Conservation (phyloP, 768 basidiomycete genomes). For the Leccinum variicolor region DNA sequence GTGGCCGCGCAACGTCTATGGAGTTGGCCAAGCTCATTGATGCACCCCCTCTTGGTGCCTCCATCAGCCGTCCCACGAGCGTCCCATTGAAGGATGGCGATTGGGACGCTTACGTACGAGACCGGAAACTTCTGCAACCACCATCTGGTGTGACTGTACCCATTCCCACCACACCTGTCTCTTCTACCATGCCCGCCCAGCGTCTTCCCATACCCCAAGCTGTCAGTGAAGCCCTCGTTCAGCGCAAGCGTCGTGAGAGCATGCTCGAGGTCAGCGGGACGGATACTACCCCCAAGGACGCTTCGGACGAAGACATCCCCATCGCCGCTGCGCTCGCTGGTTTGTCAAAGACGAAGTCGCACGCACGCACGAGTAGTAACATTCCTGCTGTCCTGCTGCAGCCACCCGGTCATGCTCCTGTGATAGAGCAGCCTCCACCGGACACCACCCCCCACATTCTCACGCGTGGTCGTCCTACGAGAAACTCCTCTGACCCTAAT, state of each 20-base stretch:
- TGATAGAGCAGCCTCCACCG: constrained; percentile 20
- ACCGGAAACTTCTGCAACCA: constrained; percentile 81
- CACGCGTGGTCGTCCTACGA: constrained; percentile 18
- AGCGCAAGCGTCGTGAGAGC: constrained; percentile 71
- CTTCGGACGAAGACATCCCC: constrained; percentile 34
- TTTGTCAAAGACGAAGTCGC: constrained; percentile 11
- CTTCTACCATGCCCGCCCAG: constrained; percentile 33
- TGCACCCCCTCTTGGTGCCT: constrained; percentile 43
- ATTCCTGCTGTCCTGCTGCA: constrained; percentile 30
- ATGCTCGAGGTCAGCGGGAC: constrained; percentile 46
- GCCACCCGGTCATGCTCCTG: constrained; percentile 29
- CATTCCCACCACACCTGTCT: constrained; percentile 56
- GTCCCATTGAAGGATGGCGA: constrained; percentile 70
- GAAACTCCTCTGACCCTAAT: constrained; percentile 14
- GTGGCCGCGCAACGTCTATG: constrained; percentile 69
- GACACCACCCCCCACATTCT: constrained; percentile 23
- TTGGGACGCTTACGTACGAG: constrained; percentile 85
- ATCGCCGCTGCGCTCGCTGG: constrained; percentile 25
- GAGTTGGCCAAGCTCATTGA: constrained; percentile 52
- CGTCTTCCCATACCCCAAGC: constrained; percentile 63
- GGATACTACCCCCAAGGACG: constrained; percentile 31
- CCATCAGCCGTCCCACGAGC: constrained; percentile 68
- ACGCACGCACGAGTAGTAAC: constrained; percentile 15
- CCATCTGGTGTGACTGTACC: constrained; percentile 79
- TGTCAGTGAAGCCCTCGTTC: constrained; percentile 69